Evolutionary conservation across 2,329 filamentous ascomycete genomes (phyloP).

Genomic region (Aschersonia sp.): DNA sequence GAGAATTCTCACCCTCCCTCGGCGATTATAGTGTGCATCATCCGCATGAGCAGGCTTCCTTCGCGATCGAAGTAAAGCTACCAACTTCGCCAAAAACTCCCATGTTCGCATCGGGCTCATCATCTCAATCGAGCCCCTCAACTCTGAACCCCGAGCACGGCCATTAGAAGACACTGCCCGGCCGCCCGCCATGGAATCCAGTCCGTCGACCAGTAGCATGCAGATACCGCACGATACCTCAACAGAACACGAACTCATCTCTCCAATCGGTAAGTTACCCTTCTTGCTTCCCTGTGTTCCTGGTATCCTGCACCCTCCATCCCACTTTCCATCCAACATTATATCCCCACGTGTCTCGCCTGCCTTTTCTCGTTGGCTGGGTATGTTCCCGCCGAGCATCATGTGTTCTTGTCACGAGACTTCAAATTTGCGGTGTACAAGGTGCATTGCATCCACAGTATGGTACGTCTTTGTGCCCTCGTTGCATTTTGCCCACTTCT

Average conservation of each 20-base stretch:
- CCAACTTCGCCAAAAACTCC: too few species aligned
- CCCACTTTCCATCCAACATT: not conserved
- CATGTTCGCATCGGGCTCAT: too few species aligned
- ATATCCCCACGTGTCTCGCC: not conserved
- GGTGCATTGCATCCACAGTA: not conserved
- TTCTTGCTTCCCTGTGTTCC: not conserved
- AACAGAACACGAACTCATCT: constrained; percentile 29
- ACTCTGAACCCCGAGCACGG: not conserved
- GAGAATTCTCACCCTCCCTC: too few species aligned
- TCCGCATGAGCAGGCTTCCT: too few species aligned
- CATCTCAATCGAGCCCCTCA: too few species aligned
- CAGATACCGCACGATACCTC: constrained; percentile 31
- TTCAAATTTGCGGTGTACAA: not conserved
- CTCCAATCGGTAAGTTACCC: constrained; percentile 39
- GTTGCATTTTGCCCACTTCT: not conserved
- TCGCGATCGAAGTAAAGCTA: too few species aligned
- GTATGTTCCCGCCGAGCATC: not conserved
- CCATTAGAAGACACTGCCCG: constrained; percentile 8
- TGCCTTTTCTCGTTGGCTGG: not conserved
- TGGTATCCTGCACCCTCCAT: not conserved
- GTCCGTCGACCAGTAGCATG: constrained; percentile 15
- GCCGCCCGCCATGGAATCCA: constrained; percentile 16
- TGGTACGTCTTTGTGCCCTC: not conserved
- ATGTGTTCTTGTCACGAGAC: not conserved
- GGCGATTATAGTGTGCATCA: too few species aligned